Conservation (phyloP, 2,329 filamentous ascomycete species). For the Pseudogymnoascus sp. region DNA sequence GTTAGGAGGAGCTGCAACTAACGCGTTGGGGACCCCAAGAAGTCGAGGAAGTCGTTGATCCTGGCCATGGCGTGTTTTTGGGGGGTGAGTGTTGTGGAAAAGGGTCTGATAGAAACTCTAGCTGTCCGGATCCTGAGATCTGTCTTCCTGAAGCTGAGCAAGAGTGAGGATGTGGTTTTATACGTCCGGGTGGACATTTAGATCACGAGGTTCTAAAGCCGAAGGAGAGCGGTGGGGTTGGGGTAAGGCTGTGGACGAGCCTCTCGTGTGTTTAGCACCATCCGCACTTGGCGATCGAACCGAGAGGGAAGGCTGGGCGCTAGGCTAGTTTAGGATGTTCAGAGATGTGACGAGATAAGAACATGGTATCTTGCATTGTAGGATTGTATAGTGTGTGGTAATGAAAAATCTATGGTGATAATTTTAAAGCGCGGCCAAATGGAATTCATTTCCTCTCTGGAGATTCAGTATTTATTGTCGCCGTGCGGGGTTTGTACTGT, state of each 20-base stretch:
- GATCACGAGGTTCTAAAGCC: neutral
- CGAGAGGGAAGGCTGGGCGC: neutral
- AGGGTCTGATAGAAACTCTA: neutral
- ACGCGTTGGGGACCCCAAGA: slow-evolving; percentile 94
- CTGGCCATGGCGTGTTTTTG: slow-evolving; percentile 18
- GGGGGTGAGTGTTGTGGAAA: neutral
- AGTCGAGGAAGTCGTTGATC: slow-evolving; percentile 71
- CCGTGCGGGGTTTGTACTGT: neutral
- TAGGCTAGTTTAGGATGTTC: neutral
- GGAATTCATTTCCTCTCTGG: neutral
- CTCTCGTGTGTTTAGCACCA: neutral
- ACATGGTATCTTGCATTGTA: neutral
- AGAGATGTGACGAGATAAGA: neutral
- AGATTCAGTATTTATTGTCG: neutral
- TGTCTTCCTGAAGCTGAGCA: neutral
- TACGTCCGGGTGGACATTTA: neutral
- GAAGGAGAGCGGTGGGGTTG: neutral
- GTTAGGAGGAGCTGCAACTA: slow-evolving; percentile 28
- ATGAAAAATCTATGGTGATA: neutral
- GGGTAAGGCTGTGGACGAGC: neutral
- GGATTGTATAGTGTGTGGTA: neutral
- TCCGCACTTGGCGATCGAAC: neutral
- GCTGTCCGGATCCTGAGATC: neutral
- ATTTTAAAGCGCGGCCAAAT: neutral
- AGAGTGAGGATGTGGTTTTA: neutral